Evolutionary conservation across 1,284 basidiomycete species (phyloP), one percentile per base, ranked within the genome.

Genomic region (Marasmius fiardii): DNA sequence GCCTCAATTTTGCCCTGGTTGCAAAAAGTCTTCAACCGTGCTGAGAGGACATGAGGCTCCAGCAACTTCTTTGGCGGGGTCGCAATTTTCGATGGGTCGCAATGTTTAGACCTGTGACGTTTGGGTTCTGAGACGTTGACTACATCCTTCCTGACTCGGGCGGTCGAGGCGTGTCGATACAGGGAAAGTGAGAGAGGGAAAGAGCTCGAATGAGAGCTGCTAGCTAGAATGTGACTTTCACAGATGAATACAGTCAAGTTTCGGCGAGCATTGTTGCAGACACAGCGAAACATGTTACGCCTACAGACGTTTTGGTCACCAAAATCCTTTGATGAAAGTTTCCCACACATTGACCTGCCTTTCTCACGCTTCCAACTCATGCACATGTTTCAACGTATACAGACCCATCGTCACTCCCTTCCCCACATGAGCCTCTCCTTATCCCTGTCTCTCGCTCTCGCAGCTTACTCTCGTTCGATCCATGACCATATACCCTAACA

Each of bases 21-120:
- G 55, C 80, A 81, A 14, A 88, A 70, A 56, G 74, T 78, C 63
- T 78, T 80, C 48, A 92, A 68, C 56, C 86, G 75, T 26, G 63
- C 50, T 0, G 85, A 78, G 31, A 91, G 79, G 1, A 80, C 73
- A 63, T 85, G 77, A 7, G 88, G 87, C 43, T 79, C 75, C 16
- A 91, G 75, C 10, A 73, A 65, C 51, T 54, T 53, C 35, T 50
- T 57, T 12, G 51, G 43, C 55, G 47, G 35, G 20, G 56, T 44
- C 41, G 59, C 23, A 31, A 4, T 31, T 10, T 10, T 10, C 10
- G 10, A 31, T 21, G 49, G 49, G 37, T 55, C 34, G 26, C 48
- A 54, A 51, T 58, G 49, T 47, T 58, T 58, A 20, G 56, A 58
- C 33, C 47, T 35, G 58, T 37, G 47, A 52, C 47, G 37, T 57